Conservation (phyloP, 495 filamentous ascomycete genomes). For the Penicillium antarcticum region DNA sequence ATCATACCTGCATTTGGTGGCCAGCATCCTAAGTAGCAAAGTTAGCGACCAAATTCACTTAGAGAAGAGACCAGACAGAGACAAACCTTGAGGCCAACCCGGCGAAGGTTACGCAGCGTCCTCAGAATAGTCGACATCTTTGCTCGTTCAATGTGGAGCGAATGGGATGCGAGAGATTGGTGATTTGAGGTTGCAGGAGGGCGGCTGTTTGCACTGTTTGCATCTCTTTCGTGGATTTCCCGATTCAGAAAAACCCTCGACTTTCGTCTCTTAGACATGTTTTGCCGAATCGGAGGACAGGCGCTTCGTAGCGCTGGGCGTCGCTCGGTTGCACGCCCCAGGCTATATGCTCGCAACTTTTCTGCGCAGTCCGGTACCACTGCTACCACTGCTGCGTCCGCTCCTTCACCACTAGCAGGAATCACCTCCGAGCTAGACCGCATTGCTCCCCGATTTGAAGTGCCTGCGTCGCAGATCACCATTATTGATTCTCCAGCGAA, state of each 20-base stretch:
- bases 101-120: conserved; percentile 80
- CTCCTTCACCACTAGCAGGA: conserved; percentile 41
- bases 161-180: conserved; percentile 18
- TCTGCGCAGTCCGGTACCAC: conserved; percentile 30
- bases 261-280: conserved; percentile 24
- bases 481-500: conserved; percentile 75
- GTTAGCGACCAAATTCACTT: conserved; percentile 26
- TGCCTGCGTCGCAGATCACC: conserved; percentile 74
- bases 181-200: conserved; percentile 16
- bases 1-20: conserved; percentile 86
- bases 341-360: conserved; percentile 38
- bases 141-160: conserved; percentile 25
- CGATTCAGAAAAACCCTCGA: conserved; percentile 19
- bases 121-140: conserved; percentile 89
- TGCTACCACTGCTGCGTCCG: conserved; percentile 21
- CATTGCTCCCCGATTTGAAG: conserved; percentile 83
- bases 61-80: background rate
- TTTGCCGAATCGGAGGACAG: conserved; percentile 40
- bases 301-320: conserved; percentile 33
- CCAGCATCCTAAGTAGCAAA: conserved; percentile 63
- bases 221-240: conserved; percentile 17
- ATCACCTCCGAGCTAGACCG: conserved; percentile 82
- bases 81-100: conserved; percentile 80
- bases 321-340: conserved; percentile 29
- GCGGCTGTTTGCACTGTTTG: conserved; percentile 42